phyloP scores from a whole-genome alignment of 371 early-diverging fungal genomes.

The Syncephalastrum contaminatum region DNA sequence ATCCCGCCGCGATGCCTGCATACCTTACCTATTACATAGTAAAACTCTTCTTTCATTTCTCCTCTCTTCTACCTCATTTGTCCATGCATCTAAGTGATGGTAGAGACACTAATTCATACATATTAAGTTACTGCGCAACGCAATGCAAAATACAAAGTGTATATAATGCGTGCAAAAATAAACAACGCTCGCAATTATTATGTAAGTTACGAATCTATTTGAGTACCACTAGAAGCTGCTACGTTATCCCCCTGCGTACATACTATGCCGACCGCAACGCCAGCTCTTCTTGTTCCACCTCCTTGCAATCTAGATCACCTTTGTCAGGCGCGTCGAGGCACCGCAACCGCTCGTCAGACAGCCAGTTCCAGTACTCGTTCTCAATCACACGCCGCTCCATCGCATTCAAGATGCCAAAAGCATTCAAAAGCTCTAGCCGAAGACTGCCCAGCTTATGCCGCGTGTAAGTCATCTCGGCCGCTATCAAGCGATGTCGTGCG shows the following conservation, averaged over 20 bases:
- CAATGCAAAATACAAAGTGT: no score
- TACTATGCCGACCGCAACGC: no score
- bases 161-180: neutral
- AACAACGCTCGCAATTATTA: no score
- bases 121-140: no score
- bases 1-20: no score
- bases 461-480: constrained; percentile 45
- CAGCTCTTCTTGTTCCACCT: neutral
- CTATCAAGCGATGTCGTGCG: constrained; percentile 45
- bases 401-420: constrained; percentile 45
- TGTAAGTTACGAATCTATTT: no score
- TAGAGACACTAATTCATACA: no score
- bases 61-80: neutral
- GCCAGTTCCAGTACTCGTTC: constrained; percentile 58
- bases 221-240: no score
- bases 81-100: no score
- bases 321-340: constrained; percentile 15
- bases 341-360: constrained; percentile 43
- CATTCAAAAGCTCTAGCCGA: constrained; percentile 49
- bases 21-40: no score
- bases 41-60: neutral
- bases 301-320: neutral
- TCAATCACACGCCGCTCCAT: constrained; percentile 48
- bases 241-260: no score
- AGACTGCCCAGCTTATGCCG: constrained; percentile 50